These are phyloP conservation scores for Grosmannia penicillata DNA, from an alignment of 2,329 filamentous ascomycete genomes.

Conservation along the genomic window DNA sequence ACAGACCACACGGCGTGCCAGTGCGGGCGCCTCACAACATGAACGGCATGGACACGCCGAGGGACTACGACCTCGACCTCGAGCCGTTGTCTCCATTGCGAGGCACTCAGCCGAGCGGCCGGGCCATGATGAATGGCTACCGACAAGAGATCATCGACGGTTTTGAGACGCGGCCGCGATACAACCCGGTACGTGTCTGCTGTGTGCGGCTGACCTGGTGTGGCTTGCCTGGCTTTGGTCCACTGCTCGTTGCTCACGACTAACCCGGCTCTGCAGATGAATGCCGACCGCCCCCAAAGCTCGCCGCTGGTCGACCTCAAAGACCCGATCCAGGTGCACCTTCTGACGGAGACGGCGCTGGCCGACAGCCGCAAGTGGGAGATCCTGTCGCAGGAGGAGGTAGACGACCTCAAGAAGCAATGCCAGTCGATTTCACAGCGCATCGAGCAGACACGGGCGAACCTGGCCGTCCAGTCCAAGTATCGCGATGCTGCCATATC, in stretches of 20 bases:
- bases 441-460: constrained; percentile 70
- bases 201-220: neutral
- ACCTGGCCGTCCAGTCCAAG: constrained; percentile 80
- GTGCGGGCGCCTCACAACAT: constrained; percentile 18
- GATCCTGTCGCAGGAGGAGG: constrained; percentile 79
- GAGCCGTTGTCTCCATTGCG: constrained; percentile 17
- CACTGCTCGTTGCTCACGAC: too few relatives aligned
- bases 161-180: constrained; percentile 36
- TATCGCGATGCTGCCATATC: constrained; percentile 86
- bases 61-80: constrained; percentile 21
- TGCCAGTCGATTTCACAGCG: constrained; percentile 54
- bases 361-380: constrained; percentile 75
- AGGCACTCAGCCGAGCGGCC: constrained; percentile 25
- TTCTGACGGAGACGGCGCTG: constrained; percentile 86
- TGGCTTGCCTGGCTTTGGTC: too few relatives aligned
- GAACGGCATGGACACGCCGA: constrained; percentile 22
- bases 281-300: constrained; percentile 35
- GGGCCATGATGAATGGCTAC: constrained; percentile 44
- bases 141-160: constrained; percentile 36
- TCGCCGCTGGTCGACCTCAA: constrained; percentile 45
- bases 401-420: constrained; percentile 85
- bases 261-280: constrained; percentile 26
- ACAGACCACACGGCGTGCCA: too few relatives aligned
- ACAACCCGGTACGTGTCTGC: constrained; percentile 32
- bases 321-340: constrained; percentile 70